Conservation (phyloP, 768 basidiomycete genomes). For the Boletus patriciae region DNA sequence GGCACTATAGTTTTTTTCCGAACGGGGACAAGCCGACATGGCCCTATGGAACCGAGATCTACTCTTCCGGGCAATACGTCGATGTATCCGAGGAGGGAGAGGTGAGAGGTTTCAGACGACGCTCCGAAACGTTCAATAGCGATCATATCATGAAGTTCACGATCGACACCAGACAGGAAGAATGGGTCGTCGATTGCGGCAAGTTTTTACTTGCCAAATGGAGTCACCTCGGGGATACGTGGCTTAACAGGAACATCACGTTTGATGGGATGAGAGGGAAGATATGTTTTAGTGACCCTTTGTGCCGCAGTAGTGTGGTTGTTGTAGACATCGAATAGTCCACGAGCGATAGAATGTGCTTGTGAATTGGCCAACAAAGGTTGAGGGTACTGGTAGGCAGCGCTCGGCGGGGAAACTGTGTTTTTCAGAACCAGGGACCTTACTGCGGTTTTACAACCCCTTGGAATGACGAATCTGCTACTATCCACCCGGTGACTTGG, state of each 20-base stretch:
- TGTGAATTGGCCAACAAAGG: too few species aligned
- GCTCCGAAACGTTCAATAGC: too few species aligned
- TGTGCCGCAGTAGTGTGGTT: background rate
- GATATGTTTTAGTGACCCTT: background rate
- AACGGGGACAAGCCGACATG: background rate
- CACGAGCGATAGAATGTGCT: too few species aligned
- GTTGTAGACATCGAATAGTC: background rate
- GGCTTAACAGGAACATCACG: background rate
- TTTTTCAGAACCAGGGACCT: too few species aligned
- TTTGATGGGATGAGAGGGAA: constrained; percentile 5
- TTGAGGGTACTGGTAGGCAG: too few species aligned
- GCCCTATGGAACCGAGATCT: too few species aligned
- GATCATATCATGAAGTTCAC: background rate
- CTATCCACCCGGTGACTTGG: too few species aligned
- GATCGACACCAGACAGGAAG: constrained; percentile 6
- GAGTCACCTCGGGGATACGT: background rate
- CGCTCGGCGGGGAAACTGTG: too few species aligned
- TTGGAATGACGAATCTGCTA: too few species aligned
- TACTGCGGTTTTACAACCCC: too few species aligned
- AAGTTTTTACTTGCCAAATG: background rate
- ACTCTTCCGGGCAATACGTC: background rate
- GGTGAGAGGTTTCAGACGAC: background rate
- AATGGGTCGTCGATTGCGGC: background rate
- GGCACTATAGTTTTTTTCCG: background rate
- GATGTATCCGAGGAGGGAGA: background rate